A percentile compares a stretch with the other conserved stretches of the same genome.
These are phyloP conservation scores for Cystobasidium ongulense DNA, from an alignment of 768 basidiomycete species.

Conservation along the genomic window DNA sequence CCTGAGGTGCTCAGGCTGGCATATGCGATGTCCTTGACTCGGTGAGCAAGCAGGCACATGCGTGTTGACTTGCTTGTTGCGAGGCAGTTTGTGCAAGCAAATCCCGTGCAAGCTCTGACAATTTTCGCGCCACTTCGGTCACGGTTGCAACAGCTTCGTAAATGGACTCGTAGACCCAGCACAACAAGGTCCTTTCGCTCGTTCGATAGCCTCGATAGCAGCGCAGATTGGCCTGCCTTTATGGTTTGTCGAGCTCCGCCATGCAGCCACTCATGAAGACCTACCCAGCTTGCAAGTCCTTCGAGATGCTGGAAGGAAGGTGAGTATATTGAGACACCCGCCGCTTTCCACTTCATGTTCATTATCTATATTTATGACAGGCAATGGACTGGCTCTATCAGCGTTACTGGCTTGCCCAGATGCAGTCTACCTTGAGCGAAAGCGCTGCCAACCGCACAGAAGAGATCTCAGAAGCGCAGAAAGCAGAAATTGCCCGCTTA, in stretches of 20 bases:
- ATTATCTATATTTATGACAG: slow-evolving; percentile 48
- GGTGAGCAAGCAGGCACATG: slow-evolving; percentile 26
- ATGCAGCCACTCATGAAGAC: slow-evolving; percentile 93
- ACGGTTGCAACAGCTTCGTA: slow-evolving; percentile 65
- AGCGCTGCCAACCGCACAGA: neutral
- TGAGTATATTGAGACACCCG: slow-evolving; percentile 38
- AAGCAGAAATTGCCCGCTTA: slow-evolving; percentile 52
- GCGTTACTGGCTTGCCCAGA: slow-evolving; percentile 72
- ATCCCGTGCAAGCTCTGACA: slow-evolving; percentile 16
- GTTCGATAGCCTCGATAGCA: slow-evolving; percentile 82
- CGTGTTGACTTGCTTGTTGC: neutral
- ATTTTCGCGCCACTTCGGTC: slow-evolving; percentile 63
- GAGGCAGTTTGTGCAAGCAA: neutral
- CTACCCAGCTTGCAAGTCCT: slow-evolving; percentile 51
- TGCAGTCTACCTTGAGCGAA: slow-evolving; percentile 50
- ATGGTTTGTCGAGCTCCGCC: slow-evolving; percentile 85
- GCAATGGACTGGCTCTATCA: slow-evolving; percentile 72
- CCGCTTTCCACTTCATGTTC: slow-evolving; percentile 19
- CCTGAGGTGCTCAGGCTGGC: slow-evolving; percentile 33
- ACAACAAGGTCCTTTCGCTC: slow-evolving; percentile 77
- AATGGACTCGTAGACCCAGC: slow-evolving; percentile 93
- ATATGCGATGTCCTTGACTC: slow-evolving; percentile 40
- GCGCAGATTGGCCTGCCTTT: slow-evolving; percentile 72
- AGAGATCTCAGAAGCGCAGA: slow-evolving; percentile 43
- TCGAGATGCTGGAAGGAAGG: slow-evolving; percentile 68